A percentile compares a stretch with the other conserved stretches of the same genome.
Conservation (phyloP, 2,329 filamentous ascomycete genomes). For the Monosporascus sp. region DNA sequence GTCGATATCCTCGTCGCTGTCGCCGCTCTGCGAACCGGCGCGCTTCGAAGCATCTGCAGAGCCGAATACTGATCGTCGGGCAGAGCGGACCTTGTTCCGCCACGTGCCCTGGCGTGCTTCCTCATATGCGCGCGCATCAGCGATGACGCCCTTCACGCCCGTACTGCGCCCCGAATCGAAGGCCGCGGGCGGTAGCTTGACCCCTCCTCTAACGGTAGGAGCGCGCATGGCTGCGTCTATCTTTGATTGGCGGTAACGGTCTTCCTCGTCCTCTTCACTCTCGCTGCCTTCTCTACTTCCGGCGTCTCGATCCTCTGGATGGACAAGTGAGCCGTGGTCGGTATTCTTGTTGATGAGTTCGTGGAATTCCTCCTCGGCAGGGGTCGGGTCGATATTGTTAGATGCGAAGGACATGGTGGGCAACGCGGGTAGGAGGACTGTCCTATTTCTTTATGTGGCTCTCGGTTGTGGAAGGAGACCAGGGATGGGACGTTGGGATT, state of each 20-base stretch:
- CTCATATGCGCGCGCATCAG: slow-evolving; percentile 74
- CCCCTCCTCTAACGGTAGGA: slow-evolving; percentile 43
- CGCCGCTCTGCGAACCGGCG: slow-evolving; percentile 28
- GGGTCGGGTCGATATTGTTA: slow-evolving; percentile 36
- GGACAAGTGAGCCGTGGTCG: slow-evolving; percentile 35
- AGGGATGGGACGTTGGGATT: background rate
- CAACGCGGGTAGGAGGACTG: slow-evolving; percentile 6
- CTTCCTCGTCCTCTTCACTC: slow-evolving; percentile 50
- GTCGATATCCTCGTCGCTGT: slow-evolving; percentile 44
- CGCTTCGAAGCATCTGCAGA: slow-evolving; percentile 28
- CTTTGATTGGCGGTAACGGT: slow-evolving; percentile 44
- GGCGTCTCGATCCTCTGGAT: slow-evolving; percentile 55
- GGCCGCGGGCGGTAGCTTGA: slow-evolving; percentile 56
- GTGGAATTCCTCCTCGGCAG: slow-evolving; percentile 64
- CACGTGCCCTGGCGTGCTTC: slow-evolving; percentile 55
- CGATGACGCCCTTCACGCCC: slow-evolving; percentile 82
- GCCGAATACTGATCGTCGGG: slow-evolving; percentile 51
- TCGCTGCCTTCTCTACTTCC: slow-evolving; percentile 35
- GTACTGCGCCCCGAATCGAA: slow-evolving; percentile 68
- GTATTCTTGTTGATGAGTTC: slow-evolving; percentile 54
- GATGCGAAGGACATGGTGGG: slow-evolving; percentile 40
- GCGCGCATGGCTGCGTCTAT: slow-evolving; percentile 63
- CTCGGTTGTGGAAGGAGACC: slow-evolving; percentile 2
- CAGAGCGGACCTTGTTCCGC: slow-evolving; percentile 45
- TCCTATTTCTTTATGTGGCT: slow-evolving; percentile 14